Base-by-base conservation (phyloP, 140 eudicot species). In the Oenanthe javanica region DNA sequence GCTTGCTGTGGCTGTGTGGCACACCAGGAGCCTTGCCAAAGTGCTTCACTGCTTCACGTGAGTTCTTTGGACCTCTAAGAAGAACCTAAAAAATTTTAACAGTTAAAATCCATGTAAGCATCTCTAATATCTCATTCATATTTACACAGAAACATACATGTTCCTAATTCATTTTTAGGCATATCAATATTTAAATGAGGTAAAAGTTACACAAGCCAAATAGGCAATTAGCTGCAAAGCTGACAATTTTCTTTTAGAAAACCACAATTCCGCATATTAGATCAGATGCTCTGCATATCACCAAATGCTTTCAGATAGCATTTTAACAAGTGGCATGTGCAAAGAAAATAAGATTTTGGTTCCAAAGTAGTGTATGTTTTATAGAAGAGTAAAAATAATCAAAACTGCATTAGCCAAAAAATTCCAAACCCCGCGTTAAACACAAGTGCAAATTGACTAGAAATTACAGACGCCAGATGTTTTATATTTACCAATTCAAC, bases 1-100 rank as follows among this genome's bases (percentile, higher is more conserved):
- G 93, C 83, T 92, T 92, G 43, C 92, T 92, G 86, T 92, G 97
- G 75, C 92, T 89, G 87, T 90, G 92, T 12, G 93, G 97, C 77
- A 92, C 97, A 87, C 96, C 92, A 49, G 96, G 96, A 36, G 93
- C 97, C 79, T 90, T 90, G 2, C 90, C 90, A 72, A 84, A 87
- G 79, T 87, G 90, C 86, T 82, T 87, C 82, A 84, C 90, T 59
- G 90, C 90, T 80, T 87, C 90, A 48, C 90, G 87, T 19, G 84
- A 73, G 48, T 87, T 87, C 83, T 79, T 78, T 1, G 90, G 87
- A 50, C 90, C 90, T 84, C 90, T 84, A 25, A 87, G 82, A 72
- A 87, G 90, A 2, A 87, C 84, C 90, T 87, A 77, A 72, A 46
- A 16, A 2, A 40, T 21, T 25, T 40, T 54, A 70, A 23, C 5